Conservation (phyloP, 2,329 filamentous ascomycete genomes). For the Alternaria alternata region DNA sequence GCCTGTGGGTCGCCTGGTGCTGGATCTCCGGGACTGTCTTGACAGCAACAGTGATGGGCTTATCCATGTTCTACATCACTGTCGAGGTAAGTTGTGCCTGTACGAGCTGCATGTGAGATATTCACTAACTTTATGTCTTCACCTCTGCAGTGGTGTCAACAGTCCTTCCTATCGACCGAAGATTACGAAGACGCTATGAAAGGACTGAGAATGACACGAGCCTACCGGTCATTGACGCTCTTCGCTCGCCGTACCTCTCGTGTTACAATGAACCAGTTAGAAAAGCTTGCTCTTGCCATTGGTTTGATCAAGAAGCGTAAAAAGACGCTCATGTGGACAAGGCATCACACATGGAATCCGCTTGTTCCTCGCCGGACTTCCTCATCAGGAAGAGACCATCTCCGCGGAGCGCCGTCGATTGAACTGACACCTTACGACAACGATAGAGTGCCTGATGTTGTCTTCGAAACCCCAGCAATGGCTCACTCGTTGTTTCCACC, state of each 20-base stretch:
- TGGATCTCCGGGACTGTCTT: conserved; percentile 47
- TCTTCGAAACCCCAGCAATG: not conserved
- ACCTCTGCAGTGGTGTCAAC: conserved; percentile 43
- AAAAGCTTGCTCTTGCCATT: conserved; percentile 18
- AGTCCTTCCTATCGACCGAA: conserved; percentile 49
- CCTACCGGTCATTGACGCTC: conserved; percentile 30
- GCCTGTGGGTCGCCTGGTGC: conserved; percentile 34
- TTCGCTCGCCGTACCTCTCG: conserved; percentile 19
- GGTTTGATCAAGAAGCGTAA: conserved; percentile 32
- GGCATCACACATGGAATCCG: conserved; percentile 20
- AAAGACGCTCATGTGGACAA: conserved; percentile 36
- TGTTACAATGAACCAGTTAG: conserved; percentile 23
- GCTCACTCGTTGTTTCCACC: not conserved
- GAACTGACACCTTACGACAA: not conserved
- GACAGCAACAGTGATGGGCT: conserved; percentile 38
- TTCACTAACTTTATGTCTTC: not conserved
- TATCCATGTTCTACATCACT: conserved; percentile 49
- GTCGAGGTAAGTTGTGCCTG: conserved; percentile 24
- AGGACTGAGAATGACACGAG: conserved; percentile 39
- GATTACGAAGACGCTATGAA: conserved; percentile 36
- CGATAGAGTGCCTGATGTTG: not conserved
- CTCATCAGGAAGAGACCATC: not conserved
- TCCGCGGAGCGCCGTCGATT: not conserved
- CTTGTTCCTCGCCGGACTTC: not conserved
- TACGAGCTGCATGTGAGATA: not conserved